These are phyloP conservation scores for Handroanthus guayacan DNA, from an alignment of 257 asterid genomes.

Conservation along the genomic window DNA sequence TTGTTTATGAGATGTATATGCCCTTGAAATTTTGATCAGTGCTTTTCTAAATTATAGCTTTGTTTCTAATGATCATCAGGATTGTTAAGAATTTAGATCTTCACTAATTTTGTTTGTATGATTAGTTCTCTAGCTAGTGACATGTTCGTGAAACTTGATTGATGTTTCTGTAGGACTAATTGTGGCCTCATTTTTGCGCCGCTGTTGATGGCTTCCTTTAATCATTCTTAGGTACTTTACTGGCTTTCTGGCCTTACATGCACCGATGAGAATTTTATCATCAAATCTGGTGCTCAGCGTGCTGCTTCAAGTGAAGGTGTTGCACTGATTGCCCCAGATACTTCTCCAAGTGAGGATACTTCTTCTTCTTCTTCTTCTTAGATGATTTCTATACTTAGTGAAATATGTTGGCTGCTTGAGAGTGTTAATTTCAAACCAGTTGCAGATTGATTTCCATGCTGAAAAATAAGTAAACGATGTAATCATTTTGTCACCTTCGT, in stretches of 20 bases:
- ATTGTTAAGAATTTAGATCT: neutral
- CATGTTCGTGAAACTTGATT: neutral
- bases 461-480: neutral
- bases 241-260: slow-evolving; percentile 98
- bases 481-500: too few relatives aligned
- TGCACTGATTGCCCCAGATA: slow-evolving; percentile 78
- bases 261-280: slow-evolving; percentile 89
- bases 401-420: neutral
- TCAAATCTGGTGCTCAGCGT: slow-evolving; percentile 97
- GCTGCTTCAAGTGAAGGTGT: slow-evolving; percentile 83
- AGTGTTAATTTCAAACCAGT: neutral
- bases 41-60: neutral
- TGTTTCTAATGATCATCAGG: neutral
- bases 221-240: slow-evolving; percentile 70
- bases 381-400: neutral
- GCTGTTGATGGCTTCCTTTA: neutral
- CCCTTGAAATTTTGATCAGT: neutral
- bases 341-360: slow-evolving; percentile 82
- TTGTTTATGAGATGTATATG: neutral
- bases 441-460: neutral
- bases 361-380: neutral
- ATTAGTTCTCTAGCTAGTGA: neutral
- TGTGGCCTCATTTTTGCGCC: neutral
- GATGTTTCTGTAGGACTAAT: neutral
- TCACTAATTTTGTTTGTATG: neutral